Conservation (phyloP, 139 green algal genomes). For the Chlorella sp. region DNA sequence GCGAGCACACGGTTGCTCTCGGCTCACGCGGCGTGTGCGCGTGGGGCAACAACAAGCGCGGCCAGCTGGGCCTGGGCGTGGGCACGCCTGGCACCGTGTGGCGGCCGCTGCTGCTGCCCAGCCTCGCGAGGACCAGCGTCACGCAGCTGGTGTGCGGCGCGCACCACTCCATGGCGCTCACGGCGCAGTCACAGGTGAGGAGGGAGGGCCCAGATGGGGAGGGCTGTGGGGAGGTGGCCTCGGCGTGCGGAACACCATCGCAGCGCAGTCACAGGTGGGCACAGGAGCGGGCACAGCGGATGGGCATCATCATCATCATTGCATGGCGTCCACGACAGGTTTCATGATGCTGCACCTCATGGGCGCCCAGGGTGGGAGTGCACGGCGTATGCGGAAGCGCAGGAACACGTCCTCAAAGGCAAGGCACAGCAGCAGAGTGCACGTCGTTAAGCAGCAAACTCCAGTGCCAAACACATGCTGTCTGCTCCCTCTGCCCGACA, state of each 20-base stretch:
- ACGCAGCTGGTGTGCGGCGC: slow-evolving; percentile 66
- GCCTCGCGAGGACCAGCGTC: neutral
- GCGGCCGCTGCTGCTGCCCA: slow-evolving; percentile 2
- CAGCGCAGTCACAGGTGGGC: too few relatives aligned
- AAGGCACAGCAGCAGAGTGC: too few relatives aligned
- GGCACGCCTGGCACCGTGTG: slow-evolving; percentile 3
- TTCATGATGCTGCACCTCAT: too few relatives aligned
- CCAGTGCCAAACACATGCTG: too few relatives aligned
- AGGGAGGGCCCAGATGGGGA: neutral
- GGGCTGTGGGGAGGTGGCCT: neutral
- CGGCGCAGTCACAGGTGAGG: slow-evolving; percentile 56
- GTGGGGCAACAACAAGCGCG: slow-evolving; percentile 75
- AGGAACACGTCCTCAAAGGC: too few relatives aligned
- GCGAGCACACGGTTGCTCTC: slow-evolving; percentile 77
- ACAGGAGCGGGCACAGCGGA: too few relatives aligned
- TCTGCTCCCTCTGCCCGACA: neutral
- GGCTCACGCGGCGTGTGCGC: slow-evolving; percentile 36
- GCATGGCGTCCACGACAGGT: too few relatives aligned
- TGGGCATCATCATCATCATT: too few relatives aligned
- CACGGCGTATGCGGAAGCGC: too few relatives aligned
- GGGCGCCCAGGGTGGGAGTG: too few relatives aligned
- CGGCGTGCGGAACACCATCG: too few relatives aligned
- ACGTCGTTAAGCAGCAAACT: too few relatives aligned
- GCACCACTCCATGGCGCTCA: slow-evolving; percentile 77
- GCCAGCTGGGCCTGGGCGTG: slow-evolving; percentile 75